Evolutionary conservation across 192 early-diverging fungal species (phyloP).

Genomic region (Spizellomyces punctatus): DNA sequence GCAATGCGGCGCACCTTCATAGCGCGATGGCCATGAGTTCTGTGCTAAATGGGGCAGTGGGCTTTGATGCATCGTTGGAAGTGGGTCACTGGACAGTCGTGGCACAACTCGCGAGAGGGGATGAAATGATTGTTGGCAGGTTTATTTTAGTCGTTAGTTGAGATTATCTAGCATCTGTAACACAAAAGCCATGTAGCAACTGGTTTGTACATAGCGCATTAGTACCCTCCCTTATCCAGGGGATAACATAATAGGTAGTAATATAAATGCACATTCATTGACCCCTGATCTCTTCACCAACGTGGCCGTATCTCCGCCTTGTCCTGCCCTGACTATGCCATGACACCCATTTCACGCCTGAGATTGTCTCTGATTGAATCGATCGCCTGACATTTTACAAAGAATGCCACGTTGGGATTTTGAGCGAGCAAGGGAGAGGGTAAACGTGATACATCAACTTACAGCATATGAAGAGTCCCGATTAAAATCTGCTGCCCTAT

Average conservation of each 20-base stretch:
- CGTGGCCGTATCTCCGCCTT: too few relatives aligned
- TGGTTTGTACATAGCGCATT: too few relatives aligned
- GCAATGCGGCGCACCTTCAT: background rate
- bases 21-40: background rate
- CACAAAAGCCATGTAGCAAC: too few relatives aligned
- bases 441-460: background rate
- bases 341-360: background rate
- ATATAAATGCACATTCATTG: too few relatives aligned
- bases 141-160: background rate
- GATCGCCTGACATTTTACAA: background rate
- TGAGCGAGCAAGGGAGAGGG: background rate
- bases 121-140: constrained; percentile 1
- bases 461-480: background rate
- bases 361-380: background rate
- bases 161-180: too few relatives aligned
- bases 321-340: background rate
- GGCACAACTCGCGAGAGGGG: background rate
- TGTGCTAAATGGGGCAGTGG: background rate
- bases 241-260: too few relatives aligned
- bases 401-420: too few relatives aligned
- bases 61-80: background rate
- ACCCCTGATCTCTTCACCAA: too few relatives aligned
- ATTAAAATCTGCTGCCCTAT: background rate
- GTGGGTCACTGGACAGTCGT: background rate
- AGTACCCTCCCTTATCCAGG: too few relatives aligned